A percentile compares a stretch with the other conserved stretches of the same genome.
Conservation (phyloP, 129 eudicot genomes). For the Heracleum sosnowskyi region DNA sequence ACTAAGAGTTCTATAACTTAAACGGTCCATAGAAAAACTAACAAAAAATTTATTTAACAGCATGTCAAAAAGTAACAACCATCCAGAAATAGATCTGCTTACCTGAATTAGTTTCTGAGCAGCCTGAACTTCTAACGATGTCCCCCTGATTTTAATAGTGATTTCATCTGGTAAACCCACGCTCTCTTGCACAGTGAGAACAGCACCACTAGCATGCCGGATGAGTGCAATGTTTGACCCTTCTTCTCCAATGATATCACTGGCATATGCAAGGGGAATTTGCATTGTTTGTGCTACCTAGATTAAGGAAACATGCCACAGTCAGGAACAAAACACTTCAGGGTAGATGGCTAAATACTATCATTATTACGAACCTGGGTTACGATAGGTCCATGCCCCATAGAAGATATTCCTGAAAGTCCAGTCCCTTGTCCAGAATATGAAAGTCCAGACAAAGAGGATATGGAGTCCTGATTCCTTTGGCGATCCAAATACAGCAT, state of each 20-base stretch:
- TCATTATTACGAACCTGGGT: slow-evolving; percentile 49
- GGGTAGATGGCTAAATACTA: neutral
- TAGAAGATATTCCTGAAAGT: slow-evolving; percentile 36
- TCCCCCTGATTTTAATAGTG: slow-evolving; percentile 75
- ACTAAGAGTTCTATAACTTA: no score
- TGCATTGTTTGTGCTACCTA: slow-evolving; percentile 81
- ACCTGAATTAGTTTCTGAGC: slow-evolving; percentile 84
- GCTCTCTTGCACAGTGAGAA: slow-evolving; percentile 58
- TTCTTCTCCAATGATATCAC: slow-evolving; percentile 72
- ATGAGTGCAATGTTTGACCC: slow-evolving; percentile 77
- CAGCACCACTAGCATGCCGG: slow-evolving; percentile 62
- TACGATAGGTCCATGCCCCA: slow-evolving; percentile 46
- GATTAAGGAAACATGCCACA: slow-evolving; percentile 10
- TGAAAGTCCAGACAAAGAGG: slow-evolving; percentile 46
- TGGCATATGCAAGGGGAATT: slow-evolving; percentile 72
- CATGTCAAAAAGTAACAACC: neutral
- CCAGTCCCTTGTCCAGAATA: slow-evolving; percentile 57
- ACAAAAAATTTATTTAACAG: neutral
- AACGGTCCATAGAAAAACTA: no score
- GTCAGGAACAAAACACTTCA: neutral
- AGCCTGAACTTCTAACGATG: slow-evolving; percentile 46
- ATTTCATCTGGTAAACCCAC: slow-evolving; percentile 65
- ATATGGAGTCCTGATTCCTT: no score
- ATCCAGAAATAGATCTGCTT: neutral
- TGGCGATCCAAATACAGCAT: no score